Evolutionary conservation across 192 early-diverging fungal genomes (phyloP).

Genomic region (Lunasporangiospora selenospora): DNA sequence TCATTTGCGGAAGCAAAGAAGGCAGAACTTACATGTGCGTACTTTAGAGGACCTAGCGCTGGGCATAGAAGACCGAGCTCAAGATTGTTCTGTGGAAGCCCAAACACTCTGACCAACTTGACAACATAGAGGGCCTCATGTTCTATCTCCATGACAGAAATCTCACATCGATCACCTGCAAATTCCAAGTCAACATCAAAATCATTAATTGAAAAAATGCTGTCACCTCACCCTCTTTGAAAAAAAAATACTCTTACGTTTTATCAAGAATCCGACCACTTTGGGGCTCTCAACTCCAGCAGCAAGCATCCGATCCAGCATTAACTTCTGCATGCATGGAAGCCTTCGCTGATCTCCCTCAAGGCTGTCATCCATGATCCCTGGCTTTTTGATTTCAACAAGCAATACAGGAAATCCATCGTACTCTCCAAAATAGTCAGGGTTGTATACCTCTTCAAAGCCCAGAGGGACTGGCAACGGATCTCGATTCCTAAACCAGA

Average conservation of each 20-base stretch:
- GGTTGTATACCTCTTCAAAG: slow-evolving; percentile 4
- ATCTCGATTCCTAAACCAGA: slow-evolving; percentile 1
- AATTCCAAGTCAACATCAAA: too few relatives aligned
- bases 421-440: slow-evolving; percentile 9
- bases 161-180: background rate
- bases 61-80: slow-evolving; percentile 2
- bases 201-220: background rate
- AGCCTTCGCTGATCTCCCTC: slow-evolving; percentile 4
- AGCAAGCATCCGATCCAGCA: background rate
- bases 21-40: background rate
- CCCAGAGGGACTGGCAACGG: slow-evolving; percentile 1
- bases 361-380: background rate
- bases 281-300: background rate
- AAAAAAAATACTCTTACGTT: background rate
- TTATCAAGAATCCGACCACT: background rate
- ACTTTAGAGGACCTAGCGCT: slow-evolving; percentile 1
- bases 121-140: background rate
- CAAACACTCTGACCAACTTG: background rate
- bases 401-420: slow-evolving; percentile 1
- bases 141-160: background rate
- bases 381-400: slow-evolving; percentile 7
- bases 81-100: slow-evolving; percentile 3
- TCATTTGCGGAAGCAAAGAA: too few relatives aligned
- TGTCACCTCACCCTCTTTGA: too few relatives aligned
- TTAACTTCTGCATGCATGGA: slow-evolving; percentile 4